These are phyloP conservation scores for Isabelozyma rhagii DNA, from an alignment of 805 yeast genomes.

Conservation along the genomic window DNA sequence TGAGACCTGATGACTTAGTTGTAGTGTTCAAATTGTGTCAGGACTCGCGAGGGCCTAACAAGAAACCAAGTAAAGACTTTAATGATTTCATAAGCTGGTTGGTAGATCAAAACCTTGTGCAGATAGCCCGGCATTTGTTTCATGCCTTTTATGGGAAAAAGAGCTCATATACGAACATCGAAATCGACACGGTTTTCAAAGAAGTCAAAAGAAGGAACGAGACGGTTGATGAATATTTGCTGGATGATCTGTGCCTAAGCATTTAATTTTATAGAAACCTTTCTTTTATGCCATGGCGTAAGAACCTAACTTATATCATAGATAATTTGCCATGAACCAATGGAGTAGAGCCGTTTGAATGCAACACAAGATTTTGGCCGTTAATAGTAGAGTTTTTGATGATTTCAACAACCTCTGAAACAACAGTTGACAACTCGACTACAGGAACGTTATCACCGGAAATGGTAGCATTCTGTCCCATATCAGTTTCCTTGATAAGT, in stretches of 20 bases:
- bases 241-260: too few species aligned
- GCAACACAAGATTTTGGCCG: constrained; percentile 16
- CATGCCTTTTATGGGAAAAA: not conserved
- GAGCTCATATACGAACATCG: not conserved
- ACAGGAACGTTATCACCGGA: constrained; percentile 14
- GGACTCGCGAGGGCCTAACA: not conserved
- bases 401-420: constrained; percentile 16
- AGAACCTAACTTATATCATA: too few species aligned
- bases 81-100: constrained; percentile 13
- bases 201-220: not conserved
- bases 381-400: constrained; percentile 21
- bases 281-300: too few species aligned
- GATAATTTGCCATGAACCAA: not conserved
- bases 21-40: not conserved
- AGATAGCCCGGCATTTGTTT: not conserved
- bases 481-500: constrained; percentile 60
- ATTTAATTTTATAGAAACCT: too few species aligned
- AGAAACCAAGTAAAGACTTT: constrained; percentile 3
- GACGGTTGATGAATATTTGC: too few species aligned
- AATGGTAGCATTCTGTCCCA: constrained; percentile 42
- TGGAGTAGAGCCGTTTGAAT: not conserved
- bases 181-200: not conserved
- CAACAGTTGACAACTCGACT: constrained; percentile 26
- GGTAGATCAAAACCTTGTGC: constrained; percentile 1
- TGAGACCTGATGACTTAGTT: not conserved